Evolutionary conservation across 2,329 filamentous ascomycete species (phyloP).

Genomic region (Cordyceps militaris): DNA sequence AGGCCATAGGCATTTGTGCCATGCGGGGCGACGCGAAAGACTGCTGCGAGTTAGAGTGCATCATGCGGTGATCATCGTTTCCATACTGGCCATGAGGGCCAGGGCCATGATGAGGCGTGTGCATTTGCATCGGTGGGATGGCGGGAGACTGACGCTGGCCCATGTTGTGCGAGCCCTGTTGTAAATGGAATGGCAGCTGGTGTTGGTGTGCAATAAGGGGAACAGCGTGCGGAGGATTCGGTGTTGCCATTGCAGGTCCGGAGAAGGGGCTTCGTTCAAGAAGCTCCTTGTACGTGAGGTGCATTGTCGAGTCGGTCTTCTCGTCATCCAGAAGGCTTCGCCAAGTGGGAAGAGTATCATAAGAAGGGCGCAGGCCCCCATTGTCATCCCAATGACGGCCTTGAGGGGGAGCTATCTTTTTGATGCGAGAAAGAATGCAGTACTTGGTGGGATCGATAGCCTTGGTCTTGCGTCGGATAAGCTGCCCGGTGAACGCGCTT

Average conservation of each 20-base stretch:
- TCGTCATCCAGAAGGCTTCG: conserved; percentile 65
- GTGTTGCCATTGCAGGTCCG: conserved; percentile 55
- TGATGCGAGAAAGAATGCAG: conserved; percentile 46
- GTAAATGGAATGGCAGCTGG: conserved; percentile 76
- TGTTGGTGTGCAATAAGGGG: conserved; percentile 75
- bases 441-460: conserved; percentile 66
- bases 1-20: conserved; percentile 61
- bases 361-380: conserved; percentile 76
- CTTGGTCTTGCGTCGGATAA: conserved; percentile 65
- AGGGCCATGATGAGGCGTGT: conserved; percentile 64
- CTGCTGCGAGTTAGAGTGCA: conserved; percentile 74
- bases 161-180: conserved; percentile 62
- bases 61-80: conserved; percentile 82
- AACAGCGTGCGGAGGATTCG: conserved; percentile 61
- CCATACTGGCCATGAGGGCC: conserved; percentile 60
- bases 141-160: conserved; percentile 64
- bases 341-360: conserved; percentile 82
- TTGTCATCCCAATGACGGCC: conserved; percentile 64
- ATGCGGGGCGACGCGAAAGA: conserved; percentile 81
- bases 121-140: conserved; percentile 71
- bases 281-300: conserved; percentile 64
- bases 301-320: conserved; percentile 57
- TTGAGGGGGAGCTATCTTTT: conserved; percentile 44
- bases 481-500: conserved; percentile 32
- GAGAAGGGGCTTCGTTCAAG: conserved; percentile 63